phyloP scores from a whole-genome alignment of 176 grass and related monocot genomes.

The Aegilops speltoides region DNA sequence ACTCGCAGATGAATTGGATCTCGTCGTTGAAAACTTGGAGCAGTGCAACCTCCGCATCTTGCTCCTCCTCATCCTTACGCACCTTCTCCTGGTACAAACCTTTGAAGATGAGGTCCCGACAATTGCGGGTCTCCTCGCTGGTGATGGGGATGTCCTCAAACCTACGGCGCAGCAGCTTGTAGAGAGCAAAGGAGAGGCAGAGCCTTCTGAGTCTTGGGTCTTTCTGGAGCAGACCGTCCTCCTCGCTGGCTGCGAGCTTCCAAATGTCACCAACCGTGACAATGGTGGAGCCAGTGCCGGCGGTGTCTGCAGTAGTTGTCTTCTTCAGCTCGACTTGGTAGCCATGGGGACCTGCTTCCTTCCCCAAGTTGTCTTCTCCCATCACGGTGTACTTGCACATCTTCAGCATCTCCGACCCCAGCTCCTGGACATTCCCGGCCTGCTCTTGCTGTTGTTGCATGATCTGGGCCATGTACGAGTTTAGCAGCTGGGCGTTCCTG shows the following conservation, averaged over 20 bases:
- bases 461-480: too few species aligned
- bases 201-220: not conserved
- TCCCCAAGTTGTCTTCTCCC: too few species aligned
- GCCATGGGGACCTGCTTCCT: too few species aligned
- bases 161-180: not conserved
- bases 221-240: not conserved
- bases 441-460: too few species aligned
- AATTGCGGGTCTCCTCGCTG: not conserved
- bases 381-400: too few species aligned
- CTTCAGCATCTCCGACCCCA: too few species aligned
- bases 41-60: not conserved
- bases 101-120: not conserved
- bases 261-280: not conserved
- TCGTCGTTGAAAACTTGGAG: not conserved
- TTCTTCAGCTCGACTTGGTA: too few species aligned
- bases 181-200: constrained; percentile 22
- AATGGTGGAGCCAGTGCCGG: not conserved
- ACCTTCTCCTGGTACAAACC: too few species aligned
- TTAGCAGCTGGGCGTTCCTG: too few species aligned
- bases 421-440: too few species aligned
- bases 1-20: not conserved
- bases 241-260: not conserved
- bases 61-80: not conserved
- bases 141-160: not conserved
- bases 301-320: not conserved